Conservation (phyloP, 352 stramenopile genomes). For the Globisporangium iwayamae region DNA sequence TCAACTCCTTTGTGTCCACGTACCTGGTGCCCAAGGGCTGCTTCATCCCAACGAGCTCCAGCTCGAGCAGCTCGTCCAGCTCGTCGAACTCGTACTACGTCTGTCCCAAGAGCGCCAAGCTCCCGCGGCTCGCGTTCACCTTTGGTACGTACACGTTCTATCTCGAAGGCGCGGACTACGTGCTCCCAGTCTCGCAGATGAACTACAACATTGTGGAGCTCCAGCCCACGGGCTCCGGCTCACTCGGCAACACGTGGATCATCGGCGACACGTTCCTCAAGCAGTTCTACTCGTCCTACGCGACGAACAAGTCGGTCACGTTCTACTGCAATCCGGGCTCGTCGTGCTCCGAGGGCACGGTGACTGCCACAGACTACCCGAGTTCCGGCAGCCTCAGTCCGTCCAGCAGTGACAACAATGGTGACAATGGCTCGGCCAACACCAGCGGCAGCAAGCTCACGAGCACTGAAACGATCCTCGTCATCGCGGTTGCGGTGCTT, state of each 20-base stretch:
- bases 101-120: conserved; percentile 37
- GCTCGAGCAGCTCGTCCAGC: background rate
- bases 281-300: conserved; percentile 65
- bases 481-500: conserved; percentile 3
- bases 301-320: conserved; percentile 53
- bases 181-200: conserved; percentile 26
- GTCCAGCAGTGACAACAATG: background rate
- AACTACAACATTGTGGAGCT: conserved; percentile 36
- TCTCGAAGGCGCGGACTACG: conserved; percentile 58
- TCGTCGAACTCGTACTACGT: conserved; percentile 41
- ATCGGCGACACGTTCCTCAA: conserved; percentile 78
- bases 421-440: conserved; percentile 2
- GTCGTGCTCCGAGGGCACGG: conserved; percentile 1
- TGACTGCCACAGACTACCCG: conserved; percentile 5
- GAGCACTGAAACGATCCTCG: conserved; percentile 4
- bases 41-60: conserved; percentile 1
- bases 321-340: conserved; percentile 44
- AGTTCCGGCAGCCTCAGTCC: background rate
- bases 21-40: conserved; percentile 12
- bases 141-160: conserved; percentile 61
- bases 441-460: background rate
- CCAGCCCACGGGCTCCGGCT: conserved; percentile 18
- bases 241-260: conserved; percentile 63
- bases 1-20: conserved; percentile 14
- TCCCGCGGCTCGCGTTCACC: conserved; percentile 50